A percentile compares a stretch with the other conserved stretches of the same genome.
These are phyloP conservation scores for Picea abies DNA, from an alignment of 83 land plant species.

Conservation along the genomic window DNA sequence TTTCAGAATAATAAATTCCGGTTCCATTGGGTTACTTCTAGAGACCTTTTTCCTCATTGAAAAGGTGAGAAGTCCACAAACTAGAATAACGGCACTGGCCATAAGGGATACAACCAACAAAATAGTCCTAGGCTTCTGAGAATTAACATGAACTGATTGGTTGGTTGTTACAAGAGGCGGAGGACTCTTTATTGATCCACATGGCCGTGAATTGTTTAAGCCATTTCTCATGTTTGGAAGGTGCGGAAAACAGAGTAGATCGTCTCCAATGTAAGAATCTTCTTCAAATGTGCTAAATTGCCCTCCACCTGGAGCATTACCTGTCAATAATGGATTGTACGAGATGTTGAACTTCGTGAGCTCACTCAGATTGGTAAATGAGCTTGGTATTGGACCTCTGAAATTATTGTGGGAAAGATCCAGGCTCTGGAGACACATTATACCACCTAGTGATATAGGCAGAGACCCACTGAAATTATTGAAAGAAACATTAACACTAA, in stretches of 20 bases:
- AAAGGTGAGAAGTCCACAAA: conserved; percentile 14
- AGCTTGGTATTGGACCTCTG: conserved; percentile 49
- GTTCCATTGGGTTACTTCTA: not conserved
- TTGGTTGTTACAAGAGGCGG: not conserved
- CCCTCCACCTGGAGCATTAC: conserved; percentile 43
- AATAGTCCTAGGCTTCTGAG: not conserved
- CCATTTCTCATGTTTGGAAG: not conserved
- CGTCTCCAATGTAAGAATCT: conserved; percentile 55
- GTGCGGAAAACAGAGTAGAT: conserved; percentile 30
- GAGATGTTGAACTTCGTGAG: conserved; percentile 68
- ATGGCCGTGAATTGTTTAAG: not conserved
- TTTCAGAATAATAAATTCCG: not conserved
- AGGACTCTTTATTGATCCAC: not conserved
- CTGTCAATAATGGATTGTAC: conserved; percentile 53
- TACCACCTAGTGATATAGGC: conserved; percentile 40
- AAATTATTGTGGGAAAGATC: conserved; percentile 70
- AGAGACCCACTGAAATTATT: conserved; percentile 51
- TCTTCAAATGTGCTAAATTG: conserved; percentile 64
- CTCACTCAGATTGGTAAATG: conserved; percentile 36
- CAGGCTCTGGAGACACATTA: conserved; percentile 54
- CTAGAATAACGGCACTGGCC: not conserved
- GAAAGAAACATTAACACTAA: conserved; percentile 44
- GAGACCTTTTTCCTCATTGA: not conserved
- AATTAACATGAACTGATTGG: not conserved
- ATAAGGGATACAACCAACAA: not conserved